These are phyloP conservation scores for Penicillium italicum DNA, from an alignment of 2,329 filamentous ascomycete genomes.

Conservation along the genomic window DNA sequence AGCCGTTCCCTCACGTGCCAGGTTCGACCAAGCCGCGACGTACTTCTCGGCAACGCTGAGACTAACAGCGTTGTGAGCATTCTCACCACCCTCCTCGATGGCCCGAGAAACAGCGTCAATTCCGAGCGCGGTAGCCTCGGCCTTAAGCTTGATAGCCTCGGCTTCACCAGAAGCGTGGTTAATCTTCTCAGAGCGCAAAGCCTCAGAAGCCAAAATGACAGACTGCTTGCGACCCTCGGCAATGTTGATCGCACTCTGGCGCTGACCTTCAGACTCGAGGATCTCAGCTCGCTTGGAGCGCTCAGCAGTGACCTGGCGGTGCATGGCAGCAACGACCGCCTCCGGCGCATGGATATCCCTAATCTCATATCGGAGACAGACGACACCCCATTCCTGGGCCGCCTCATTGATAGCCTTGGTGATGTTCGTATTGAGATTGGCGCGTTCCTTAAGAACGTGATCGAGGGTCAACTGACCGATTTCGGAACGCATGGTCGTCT, in stretches of 20 bases:
- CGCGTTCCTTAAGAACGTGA: constrained; percentile 95
- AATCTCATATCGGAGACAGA: constrained; percentile 95
- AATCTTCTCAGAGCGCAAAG: constrained; percentile 83
- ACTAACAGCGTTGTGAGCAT: constrained; percentile 79
- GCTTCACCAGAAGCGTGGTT: constrained; percentile 91
- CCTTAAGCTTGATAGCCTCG: constrained; percentile 84
- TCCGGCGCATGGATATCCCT: constrained; percentile 95
- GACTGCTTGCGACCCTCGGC: constrained; percentile 96
- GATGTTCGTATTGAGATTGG: constrained; percentile 94
- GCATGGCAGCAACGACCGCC: constrained; percentile 94
- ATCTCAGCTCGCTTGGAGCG: constrained; percentile 97
- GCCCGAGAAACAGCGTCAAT: constrained; percentile 79
- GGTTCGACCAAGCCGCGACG: constrained; percentile 85
- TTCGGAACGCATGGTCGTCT: constrained; percentile 98
- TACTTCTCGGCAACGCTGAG: constrained; percentile 95
- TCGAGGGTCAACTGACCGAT: constrained; percentile 95
- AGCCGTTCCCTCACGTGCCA: constrained; percentile 92
- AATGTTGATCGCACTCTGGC: constrained; percentile 97
- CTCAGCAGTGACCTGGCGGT: constrained; percentile 95
- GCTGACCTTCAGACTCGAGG: constrained; percentile 91
- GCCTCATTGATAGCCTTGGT: constrained; percentile 99
- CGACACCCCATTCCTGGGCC: constrained; percentile 93
- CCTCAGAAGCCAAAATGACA: constrained; percentile 93
- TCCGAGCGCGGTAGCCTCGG: constrained; percentile 77
- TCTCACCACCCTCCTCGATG: constrained; percentile 68